phyloP scores from a whole-genome alignment of 2,329 filamentous ascomycete genomes.

The Metarhizium anisopliae region DNA sequence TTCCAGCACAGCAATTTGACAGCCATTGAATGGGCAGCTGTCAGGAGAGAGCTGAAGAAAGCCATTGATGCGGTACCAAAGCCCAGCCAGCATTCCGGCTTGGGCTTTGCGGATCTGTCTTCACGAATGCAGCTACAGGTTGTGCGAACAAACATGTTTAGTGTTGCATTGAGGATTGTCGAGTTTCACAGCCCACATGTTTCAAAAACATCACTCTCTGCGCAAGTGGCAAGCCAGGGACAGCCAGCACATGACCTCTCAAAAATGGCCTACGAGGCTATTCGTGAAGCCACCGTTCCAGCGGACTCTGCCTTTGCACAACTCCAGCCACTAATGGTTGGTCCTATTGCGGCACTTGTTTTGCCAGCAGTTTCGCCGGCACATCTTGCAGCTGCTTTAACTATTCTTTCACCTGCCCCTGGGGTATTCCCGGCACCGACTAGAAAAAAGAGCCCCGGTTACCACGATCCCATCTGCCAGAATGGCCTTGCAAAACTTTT shows the following conservation, averaged over 20 bases:
- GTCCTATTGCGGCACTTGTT: constrained; percentile 70
- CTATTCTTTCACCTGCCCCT: constrained; percentile 63
- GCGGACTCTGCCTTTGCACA: constrained; percentile 38
- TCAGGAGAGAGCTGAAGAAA: constrained; percentile 33
- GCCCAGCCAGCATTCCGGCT: constrained; percentile 13
- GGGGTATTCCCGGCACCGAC: constrained; percentile 70
- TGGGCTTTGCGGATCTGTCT: constrained; percentile 37
- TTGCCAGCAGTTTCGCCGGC: constrained; percentile 77
- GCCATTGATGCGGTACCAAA: constrained; percentile 33
- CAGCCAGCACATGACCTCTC: constrained; percentile 44
- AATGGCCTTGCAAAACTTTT: constrained; percentile 78
- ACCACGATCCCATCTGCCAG: constrained; percentile 73
- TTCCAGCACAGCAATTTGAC: constrained; percentile 66
- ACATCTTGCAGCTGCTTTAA: constrained; percentile 73
- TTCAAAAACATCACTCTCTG: constrained; percentile 23
- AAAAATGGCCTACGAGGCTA: constrained; percentile 38
- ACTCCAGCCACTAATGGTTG: constrained; percentile 69
- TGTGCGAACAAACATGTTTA: constrained; percentile 82
- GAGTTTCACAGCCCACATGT: constrained; percentile 63
- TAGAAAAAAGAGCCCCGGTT: constrained; percentile 66
- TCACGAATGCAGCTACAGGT: constrained; percentile 67
- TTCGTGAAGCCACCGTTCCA: constrained; percentile 28
- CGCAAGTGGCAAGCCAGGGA: constrained; percentile 20
- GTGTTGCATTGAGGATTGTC: constrained; percentile 72
- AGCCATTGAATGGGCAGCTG: constrained; percentile 51